A percentile compares a stretch with the other conserved stretches of the same genome.
phyloP scores from a whole-genome alignment of 176 grass and related monocot species.

The Oryza meridionalis region DNA sequence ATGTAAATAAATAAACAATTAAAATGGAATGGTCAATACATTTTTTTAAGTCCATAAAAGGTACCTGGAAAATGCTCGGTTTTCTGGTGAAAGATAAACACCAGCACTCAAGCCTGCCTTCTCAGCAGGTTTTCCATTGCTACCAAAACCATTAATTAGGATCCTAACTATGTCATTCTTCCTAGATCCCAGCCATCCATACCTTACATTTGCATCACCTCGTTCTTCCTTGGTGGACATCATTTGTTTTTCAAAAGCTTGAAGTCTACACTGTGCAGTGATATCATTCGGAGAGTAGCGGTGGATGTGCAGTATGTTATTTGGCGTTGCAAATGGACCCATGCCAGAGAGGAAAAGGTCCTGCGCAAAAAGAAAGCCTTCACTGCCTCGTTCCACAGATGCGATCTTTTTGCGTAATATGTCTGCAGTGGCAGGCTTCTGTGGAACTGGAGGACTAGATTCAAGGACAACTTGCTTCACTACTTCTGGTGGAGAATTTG shows the following conservation, averaged over 20 bases:
- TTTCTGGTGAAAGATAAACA: constrained; percentile 65
- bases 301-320: constrained; percentile 71
- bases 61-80: constrained; percentile 81
- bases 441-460: constrained; percentile 44
- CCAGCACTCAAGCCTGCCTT: constrained; percentile 51
- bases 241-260: constrained; percentile 83
- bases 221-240: constrained; percentile 52
- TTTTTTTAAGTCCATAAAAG: constrained; percentile 14
- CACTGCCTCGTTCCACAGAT: constrained; percentile 59
- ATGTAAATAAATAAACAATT: constrained; percentile 7
- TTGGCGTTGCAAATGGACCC: constrained; percentile 58
- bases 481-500: constrained; percentile 54
- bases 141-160: constrained; percentile 75
- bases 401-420: constrained; percentile 69
- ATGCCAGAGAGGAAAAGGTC: constrained; percentile 77
- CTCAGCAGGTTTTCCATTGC: constrained; percentile 49
- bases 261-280: constrained; percentile 54
- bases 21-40: constrained; percentile 29
- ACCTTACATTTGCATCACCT: constrained; percentile 63
- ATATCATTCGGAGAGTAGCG: constrained; percentile 71
- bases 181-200: constrained; percentile 80
- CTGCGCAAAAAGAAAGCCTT: constrained; percentile 59
- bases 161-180: constrained; percentile 78
- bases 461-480: constrained; percentile 68
- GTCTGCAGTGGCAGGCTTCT: constrained; percentile 47